A percentile compares a stretch with the other conserved stretches of the same genome.
phyloP scores from a whole-genome alignment of 352 stramenopile genomes.

The Thraustotheca clavata region DNA sequence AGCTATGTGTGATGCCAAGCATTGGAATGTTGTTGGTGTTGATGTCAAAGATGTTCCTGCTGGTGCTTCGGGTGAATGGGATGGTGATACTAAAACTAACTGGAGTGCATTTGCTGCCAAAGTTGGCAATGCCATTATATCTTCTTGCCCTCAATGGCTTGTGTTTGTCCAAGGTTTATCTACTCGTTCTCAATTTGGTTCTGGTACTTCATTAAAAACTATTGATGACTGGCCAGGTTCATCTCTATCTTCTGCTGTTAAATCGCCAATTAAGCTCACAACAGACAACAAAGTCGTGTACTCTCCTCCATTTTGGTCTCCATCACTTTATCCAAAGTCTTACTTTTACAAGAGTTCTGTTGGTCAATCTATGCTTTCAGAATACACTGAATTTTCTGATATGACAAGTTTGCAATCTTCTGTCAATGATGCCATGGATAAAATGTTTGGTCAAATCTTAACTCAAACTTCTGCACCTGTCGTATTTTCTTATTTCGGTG shows the following conservation, averaged over 20 bases:
- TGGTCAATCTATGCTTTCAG: slow-evolving; percentile 40
- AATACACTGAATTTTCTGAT: slow-evolving; percentile 54
- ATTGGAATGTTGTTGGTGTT: slow-evolving; percentile 82
- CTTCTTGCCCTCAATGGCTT: slow-evolving; percentile 62
- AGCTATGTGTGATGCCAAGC: slow-evolving; percentile 62
- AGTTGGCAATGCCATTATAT: slow-evolving; percentile 57
- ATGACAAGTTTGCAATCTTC: slow-evolving; percentile 41
- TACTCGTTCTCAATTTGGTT: slow-evolving; percentile 56
- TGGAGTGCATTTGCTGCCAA: slow-evolving; percentile 59
- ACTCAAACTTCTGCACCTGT: slow-evolving; percentile 46
- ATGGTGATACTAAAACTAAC: slow-evolving; percentile 64
- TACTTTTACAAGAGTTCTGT: slow-evolving; percentile 62
- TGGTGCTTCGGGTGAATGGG: slow-evolving; percentile 58
- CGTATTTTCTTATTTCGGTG: slow-evolving; percentile 76
- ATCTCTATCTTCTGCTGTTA: slow-evolving; percentile 43
- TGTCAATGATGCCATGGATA: slow-evolving; percentile 67
- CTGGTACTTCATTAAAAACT: slow-evolving; percentile 41
- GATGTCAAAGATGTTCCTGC: slow-evolving; percentile 65
- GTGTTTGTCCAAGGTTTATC: slow-evolving; percentile 67
- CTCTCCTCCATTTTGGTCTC: slow-evolving; percentile 67
- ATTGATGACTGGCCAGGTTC: slow-evolving; percentile 59
- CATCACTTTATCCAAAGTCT: slow-evolving; percentile 41
- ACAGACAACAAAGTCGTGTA: slow-evolving; percentile 73
- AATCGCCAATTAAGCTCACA: slow-evolving; percentile 43
- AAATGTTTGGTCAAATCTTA: slow-evolving; percentile 63